These are phyloP conservation scores for Pyrrhoderma noxium DNA, from an alignment of 1,284 basidiomycete species.

Conservation along the genomic window DNA sequence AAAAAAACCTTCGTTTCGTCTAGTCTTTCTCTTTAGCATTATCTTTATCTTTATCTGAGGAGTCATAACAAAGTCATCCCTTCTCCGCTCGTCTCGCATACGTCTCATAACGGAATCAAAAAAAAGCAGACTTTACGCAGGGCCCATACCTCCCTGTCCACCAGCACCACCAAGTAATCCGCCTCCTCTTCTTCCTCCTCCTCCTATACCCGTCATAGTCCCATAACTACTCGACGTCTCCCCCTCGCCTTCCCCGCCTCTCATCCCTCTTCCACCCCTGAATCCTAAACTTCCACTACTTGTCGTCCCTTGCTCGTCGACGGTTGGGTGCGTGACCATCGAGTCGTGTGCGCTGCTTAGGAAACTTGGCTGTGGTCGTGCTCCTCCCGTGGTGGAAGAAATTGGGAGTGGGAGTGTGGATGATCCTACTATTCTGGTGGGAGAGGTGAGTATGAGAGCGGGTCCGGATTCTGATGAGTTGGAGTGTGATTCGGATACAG, in stretches of 20 bases:
- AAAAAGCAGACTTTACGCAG: background rate
- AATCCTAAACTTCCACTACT: conserved; percentile 5
- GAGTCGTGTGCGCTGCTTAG: conserved; percentile 16
- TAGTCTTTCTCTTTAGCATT: too few relatives aligned
- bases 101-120: background rate
- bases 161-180: background rate
- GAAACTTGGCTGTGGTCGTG: conserved; percentile 9
- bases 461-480: background rate
- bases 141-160: background rate
- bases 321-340: conserved; percentile 11
- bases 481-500: background rate
- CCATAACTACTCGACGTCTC: background rate
- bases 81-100: too few relatives aligned
- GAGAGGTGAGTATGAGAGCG: conserved; percentile 4
- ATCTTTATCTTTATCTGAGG: too few relatives aligned
- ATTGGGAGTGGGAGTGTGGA: background rate
- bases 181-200: background rate
- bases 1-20: too few relatives aligned
- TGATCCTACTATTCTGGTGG: background rate
- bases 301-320: conserved; percentile 10
- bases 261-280: background rate
- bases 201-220: background rate
- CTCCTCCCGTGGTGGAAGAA: background rate
- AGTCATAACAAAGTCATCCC: too few relatives aligned
- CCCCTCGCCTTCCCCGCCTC: background rate